Conservation (phyloP, 2,329 filamentous ascomycete species). For the Aspergillus floridensis region DNA sequence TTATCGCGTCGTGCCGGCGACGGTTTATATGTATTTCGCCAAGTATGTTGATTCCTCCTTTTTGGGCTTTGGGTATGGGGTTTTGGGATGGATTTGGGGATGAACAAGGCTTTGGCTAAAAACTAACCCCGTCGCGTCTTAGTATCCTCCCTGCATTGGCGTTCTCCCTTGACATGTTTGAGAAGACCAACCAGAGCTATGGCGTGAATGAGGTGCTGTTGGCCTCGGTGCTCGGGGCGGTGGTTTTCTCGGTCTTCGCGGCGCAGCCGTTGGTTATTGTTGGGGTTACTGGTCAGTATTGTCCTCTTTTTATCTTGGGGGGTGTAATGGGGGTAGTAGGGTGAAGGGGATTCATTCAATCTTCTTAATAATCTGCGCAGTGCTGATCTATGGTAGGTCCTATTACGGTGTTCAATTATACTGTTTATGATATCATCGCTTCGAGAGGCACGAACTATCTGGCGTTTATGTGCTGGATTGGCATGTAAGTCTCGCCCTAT, state of each 20-base stretch:
- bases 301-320: background rate
- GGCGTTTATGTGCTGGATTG: conserved; percentile 89
- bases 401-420: conserved; percentile 93
- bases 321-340: background rate
- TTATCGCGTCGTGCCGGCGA: conserved; percentile 82
- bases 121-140: background rate
- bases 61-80: background rate
- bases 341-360: background rate
- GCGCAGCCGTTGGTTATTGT: conserved; percentile 88
- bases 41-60: conserved; percentile 60
- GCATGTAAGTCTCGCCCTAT: conserved; percentile 54
- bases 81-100: background rate
- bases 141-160: conserved; percentile 84
- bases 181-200: conserved; percentile 78
- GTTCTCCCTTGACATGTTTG: conserved; percentile 91
- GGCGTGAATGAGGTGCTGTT: conserved; percentile 91
- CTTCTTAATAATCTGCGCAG: background rate
- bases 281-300: conserved; percentile 67
- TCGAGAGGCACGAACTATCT: conserved; percentile 78
- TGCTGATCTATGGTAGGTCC: conserved; percentile 52
- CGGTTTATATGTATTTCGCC: conserved; percentile 92
- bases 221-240: conserved; percentile 75
- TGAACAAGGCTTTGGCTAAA: conserved; percentile 11
- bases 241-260: conserved; percentile 76
- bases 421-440: conserved; percentile 82